Base-by-base conservation (phyloP, 495 filamentous ascomycete genomes). In the Penicillium ucsense region DNA sequence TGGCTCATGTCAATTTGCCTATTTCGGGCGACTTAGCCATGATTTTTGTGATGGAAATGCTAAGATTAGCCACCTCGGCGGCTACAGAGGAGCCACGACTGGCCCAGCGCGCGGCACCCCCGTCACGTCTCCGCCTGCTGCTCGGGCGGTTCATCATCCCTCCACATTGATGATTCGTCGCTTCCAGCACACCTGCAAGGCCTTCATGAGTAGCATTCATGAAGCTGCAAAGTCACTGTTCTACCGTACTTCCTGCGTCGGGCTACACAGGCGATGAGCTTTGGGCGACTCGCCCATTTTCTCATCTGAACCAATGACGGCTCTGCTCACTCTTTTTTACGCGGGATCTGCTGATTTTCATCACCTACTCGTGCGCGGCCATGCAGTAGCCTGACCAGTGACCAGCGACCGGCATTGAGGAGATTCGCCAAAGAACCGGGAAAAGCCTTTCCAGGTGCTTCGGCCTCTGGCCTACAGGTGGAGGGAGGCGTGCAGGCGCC, bases 21-120 rank as follows among this genome's bases (percentile, higher is more conserved):
- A 2, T 20, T 20, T 20, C 20, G 20, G 20, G 20, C 20, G 20
- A 20, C 20, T 20, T 20, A 20, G 2, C 20, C 20, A 20, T 20
- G 20, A 20, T 20, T 20, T 20, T 20, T 20, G 20, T 20, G 20
- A 20, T 20, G 12, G 27, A 5, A 31, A 38, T 39, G 57, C 63
- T 68, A 66, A 64, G 61, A 48, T 60, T 66, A 63, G 60, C 47
- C 48, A 41, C 40, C 50, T 43, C 55, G 54, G 65, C 65, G 65
- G 59, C 56, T 63, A 57, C 35, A 56, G 35, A 41, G 39, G n/a
- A 31, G 41, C 54, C 49, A 55, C 62, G 51, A 66, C 41, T 54
- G 50, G 50, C 41, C 11, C 5, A 41, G 33, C 45, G 50, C 36
- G n/a, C 33, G 38, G 6, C 10, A 5, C 34, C 53, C 41, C n/a